Percentiles rank a stretch among this genome's conserved stretches.
Conservation (phyloP, 2,329 filamentous ascomycete genomes). For the Blumeriella jaapii region DNA sequence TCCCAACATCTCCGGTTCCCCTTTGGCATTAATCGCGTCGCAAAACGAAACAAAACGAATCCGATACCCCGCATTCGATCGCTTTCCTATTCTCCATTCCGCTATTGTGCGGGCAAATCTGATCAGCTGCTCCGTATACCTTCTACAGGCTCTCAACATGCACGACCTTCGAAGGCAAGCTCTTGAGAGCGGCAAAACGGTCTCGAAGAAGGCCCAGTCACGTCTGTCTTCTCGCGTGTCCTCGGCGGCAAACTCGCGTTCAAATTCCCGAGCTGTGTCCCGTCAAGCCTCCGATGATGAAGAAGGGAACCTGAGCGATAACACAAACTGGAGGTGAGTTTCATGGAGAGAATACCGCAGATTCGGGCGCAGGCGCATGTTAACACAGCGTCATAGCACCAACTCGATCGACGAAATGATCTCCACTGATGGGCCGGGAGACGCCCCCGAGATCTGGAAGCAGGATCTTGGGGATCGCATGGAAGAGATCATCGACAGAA, state of each 20-base stretch:
- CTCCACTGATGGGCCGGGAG: constrained; percentile 34
- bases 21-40: no score
- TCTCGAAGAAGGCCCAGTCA: constrained; percentile 44
- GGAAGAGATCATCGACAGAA: constrained; percentile 54
- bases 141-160: constrained; percentile 26
- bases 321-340: constrained; percentile 39
- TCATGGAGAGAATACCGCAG: background rate
- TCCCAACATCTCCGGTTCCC: no score
- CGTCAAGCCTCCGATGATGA: constrained; percentile 43
- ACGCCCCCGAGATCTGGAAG: constrained; percentile 43
- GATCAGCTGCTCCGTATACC: no score
- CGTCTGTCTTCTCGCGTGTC: constrained; percentile 34
- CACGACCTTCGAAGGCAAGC: constrained; percentile 40
- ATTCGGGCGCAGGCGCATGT: constrained; percentile 8
- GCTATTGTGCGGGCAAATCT: background rate
- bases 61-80: constrained; percentile 14
- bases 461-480: constrained; percentile 46
- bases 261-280: constrained; percentile 36
- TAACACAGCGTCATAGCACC: constrained; percentile 11
- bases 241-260: constrained; percentile 37
- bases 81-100: constrained; percentile 1
- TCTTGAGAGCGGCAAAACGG: constrained; percentile 46
- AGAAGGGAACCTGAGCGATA: constrained; percentile 39
- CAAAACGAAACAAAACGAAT: no score
- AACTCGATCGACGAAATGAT: constrained; percentile 41